Conservation (phyloP, 768 basidiomycete genomes). For the Naganishia vaughanmartiniae region DNA sequence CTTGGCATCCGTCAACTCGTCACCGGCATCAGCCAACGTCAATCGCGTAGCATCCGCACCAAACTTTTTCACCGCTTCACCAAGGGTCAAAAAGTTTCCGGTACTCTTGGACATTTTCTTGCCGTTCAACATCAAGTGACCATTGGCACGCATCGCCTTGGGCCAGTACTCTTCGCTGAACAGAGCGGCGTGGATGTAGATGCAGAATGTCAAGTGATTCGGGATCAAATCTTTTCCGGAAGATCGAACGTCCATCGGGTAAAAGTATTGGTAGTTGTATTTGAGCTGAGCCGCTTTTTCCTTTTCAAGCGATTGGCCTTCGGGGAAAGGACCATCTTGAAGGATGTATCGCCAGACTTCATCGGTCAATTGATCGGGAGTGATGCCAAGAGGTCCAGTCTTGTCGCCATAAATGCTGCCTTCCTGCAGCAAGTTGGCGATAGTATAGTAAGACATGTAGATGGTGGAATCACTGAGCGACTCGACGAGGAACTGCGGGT, state of each 20-base stretch:
- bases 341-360: constrained; percentile 96
- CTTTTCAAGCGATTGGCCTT: constrained; percentile 61
- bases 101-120: constrained; percentile 99
- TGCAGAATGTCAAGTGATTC: constrained; percentile 88
- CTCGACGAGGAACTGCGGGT: constrained; percentile 92
- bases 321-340: constrained; percentile 57
- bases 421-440: constrained; percentile 82
- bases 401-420: constrained; percentile 73
- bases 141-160: constrained; percentile 85
- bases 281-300: constrained; percentile 81
- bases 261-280: constrained; percentile 92
- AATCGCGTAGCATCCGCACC: constrained; percentile 93
- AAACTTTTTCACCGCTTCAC: constrained; percentile 86
- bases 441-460: constrained; percentile 98
- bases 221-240: constrained; percentile 96
- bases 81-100: constrained; percentile 88
- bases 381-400: constrained; percentile 79
- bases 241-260: constrained; percentile 95
- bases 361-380: constrained; percentile 89
- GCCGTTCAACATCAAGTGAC: constrained; percentile 93
- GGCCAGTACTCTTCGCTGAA: constrained; percentile 88
- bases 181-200: constrained; percentile 93
- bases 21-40: constrained; percentile 91
- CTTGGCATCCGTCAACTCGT: constrained; percentile 96
- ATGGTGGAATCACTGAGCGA: constrained; percentile 95